Conservation (phyloP, 768 basidiomycete genomes). For the Amanita exitialis region DNA sequence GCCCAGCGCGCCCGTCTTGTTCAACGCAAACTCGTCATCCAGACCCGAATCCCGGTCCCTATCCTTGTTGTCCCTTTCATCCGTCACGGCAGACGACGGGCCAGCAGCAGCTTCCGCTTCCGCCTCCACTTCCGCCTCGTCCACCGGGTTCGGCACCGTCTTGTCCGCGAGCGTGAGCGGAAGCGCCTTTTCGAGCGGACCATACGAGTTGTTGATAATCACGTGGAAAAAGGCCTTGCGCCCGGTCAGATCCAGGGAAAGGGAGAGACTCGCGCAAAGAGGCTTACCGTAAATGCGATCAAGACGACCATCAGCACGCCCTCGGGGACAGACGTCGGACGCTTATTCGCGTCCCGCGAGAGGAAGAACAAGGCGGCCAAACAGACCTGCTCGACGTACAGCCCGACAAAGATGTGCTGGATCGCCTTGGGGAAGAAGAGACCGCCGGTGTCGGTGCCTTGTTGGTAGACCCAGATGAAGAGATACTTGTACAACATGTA, state of each 20-base stretch:
- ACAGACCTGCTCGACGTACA: conserved; percentile 87
- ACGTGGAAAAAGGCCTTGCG: conserved; percentile 59
- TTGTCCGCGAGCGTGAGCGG: conserved; percentile 74
- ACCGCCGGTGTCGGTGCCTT: conserved; percentile 79
- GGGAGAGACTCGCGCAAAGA: background rate
- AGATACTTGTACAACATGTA: conserved; percentile 82
- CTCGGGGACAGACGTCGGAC: conserved; percentile 56
- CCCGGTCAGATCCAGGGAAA: background rate
- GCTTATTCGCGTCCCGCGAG: conserved; percentile 39
- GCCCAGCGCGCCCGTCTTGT: conserved; percentile 19
- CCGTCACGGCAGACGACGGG: too few relatives aligned
- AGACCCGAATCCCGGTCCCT: too few relatives aligned
- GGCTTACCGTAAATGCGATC: conserved; percentile 69
- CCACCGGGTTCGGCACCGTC: conserved; percentile 20
- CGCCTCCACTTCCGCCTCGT: conserved; percentile 18
- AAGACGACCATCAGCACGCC: conserved; percentile 81
- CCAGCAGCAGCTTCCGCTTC: too few relatives aligned
- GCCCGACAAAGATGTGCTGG: conserved; percentile 85
- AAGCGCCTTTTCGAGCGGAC: conserved; percentile 63
- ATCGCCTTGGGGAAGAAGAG: conserved; percentile 94
- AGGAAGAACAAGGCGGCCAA: conserved; percentile 89
- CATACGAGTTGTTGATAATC: conserved; percentile 70
- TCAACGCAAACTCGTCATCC: conserved; percentile 14
- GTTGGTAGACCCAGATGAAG: conserved; percentile 72
- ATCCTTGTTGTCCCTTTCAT: too few relatives aligned